Percentiles rank a stretch among this genome's conserved stretches.
Evolutionary conservation across 305 asterid genomes (phyloP).

Genomic region (Fraxinus sp.): DNA sequence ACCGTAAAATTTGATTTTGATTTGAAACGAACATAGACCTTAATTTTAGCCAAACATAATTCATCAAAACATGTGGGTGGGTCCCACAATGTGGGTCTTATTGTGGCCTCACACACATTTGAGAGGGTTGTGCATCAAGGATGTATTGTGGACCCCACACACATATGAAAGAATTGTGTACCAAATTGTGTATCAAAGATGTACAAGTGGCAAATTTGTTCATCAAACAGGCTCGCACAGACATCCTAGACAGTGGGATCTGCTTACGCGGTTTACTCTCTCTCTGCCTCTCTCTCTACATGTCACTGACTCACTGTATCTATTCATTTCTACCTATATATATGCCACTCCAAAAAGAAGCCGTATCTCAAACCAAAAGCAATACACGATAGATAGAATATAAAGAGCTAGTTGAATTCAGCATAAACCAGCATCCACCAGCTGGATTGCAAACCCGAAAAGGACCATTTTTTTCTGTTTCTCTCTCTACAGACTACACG

Average conservation of each 20-base stretch:
- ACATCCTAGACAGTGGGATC: background rate
- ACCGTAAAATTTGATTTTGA: too few relatives aligned
- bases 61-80: too few relatives aligned
- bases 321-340: background rate
- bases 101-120: too few relatives aligned
- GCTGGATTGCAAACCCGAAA: background rate
- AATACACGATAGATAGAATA: background rate
- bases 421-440: background rate
- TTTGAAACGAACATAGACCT: too few relatives aligned
- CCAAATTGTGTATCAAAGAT: too few relatives aligned
- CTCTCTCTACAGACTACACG: background rate
- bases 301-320: too few relatives aligned
- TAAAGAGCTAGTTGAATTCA: background rate
- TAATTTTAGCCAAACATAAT: too few relatives aligned
- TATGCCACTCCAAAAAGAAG: background rate
- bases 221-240: background rate
- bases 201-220: too few relatives aligned
- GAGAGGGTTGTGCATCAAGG: too few relatives aligned
- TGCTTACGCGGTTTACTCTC: background rate
- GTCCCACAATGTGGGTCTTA: too few relatives aligned
- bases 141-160: too few relatives aligned
- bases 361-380: background rate
- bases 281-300: background rate
- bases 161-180: too few relatives aligned
- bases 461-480: background rate